phyloP scores from a whole-genome alignment of 2,329 filamentous ascomycete species.

The Trichoderma semiorbis region DNA sequence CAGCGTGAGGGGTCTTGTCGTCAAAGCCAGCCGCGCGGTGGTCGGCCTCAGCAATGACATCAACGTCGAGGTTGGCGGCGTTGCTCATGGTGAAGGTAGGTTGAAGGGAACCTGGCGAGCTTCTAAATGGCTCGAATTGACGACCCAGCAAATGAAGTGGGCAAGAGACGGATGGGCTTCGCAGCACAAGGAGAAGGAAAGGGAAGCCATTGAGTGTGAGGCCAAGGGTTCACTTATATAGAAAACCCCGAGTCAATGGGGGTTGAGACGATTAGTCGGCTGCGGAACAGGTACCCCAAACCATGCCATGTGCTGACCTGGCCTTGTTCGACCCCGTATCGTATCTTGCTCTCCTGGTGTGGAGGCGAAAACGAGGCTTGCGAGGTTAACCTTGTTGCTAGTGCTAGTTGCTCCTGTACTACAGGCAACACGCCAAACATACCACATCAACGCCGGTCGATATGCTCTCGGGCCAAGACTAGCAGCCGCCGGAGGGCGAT shows the following conservation, averaged over 20 bases:
- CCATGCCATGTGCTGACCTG: not conserved
- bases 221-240: slow-evolving; percentile 13
- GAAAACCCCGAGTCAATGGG: not conserved
- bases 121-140: not conserved
- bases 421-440: not conserved
- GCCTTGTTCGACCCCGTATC: not conserved
- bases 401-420: not conserved
- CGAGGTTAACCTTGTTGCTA: not conserved
- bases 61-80: slow-evolving; percentile 34
- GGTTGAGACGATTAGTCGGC: not conserved
- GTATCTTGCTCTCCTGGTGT: not conserved
- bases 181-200: slow-evolving; percentile 14
- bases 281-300: not conserved
- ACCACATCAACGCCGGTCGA: not conserved
- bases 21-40: slow-evolving; percentile 25
- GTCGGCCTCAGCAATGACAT: slow-evolving; percentile 36
- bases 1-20: slow-evolving; percentile 22
- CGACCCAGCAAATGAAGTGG: not conserved
- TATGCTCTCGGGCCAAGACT: slow-evolving; percentile 21
- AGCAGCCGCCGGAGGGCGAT: slow-evolving; percentile 24
- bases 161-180: slow-evolving; percentile 9
- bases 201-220: not conserved
- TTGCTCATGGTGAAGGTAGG: slow-evolving; percentile 31
- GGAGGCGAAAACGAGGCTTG: slow-evolving; percentile 1
- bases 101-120: not conserved